Percentiles rank a stretch among this genome's conserved stretches.
Evolutionary conservation across 2,329 filamentous ascomycete genomes (phyloP).

Genomic region (Sphaerulina musiva): DNA sequence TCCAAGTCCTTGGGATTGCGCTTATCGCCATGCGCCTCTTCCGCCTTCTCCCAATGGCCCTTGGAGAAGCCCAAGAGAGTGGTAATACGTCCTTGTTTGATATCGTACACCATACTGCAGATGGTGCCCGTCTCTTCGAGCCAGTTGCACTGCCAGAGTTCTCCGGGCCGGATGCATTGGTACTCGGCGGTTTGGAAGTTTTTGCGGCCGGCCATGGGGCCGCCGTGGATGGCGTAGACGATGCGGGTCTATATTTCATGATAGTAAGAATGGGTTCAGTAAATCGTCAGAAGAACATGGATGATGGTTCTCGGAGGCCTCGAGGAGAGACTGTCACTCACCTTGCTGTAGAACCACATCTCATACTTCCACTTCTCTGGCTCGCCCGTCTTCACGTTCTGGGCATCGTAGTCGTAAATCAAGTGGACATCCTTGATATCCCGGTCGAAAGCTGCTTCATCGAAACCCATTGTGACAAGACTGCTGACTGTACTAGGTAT

Average conservation of each 20-base stretch:
- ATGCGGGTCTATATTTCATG: conserved; percentile 35
- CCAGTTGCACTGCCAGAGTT: conserved; percentile 57
- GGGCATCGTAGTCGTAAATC: conserved; percentile 52
- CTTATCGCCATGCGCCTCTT: conserved; percentile 52
- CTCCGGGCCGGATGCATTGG: conserved; percentile 52
- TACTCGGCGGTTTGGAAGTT: conserved; percentile 52
- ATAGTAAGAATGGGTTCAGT: background rate
- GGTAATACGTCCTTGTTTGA: conserved; percentile 44
- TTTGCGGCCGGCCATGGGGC: conserved; percentile 51
- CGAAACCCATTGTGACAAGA: conserved; percentile 7
- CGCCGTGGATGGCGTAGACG: conserved; percentile 55
- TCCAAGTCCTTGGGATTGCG: conserved; percentile 46
- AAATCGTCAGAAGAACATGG: no score
- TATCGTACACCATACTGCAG: conserved; percentile 52
- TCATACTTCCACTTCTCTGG: conserved; percentile 57
- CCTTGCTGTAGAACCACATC: conserved; percentile 49
- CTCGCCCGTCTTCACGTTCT: conserved; percentile 40
- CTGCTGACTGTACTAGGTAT: no score
- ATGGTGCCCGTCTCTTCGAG: conserved; percentile 56
- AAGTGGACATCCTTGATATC: conserved; percentile 51
- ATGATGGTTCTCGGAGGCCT: no score
- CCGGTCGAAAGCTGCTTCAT: conserved; percentile 37
- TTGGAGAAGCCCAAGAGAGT: conserved; percentile 51
- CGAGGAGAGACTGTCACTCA: conserved; percentile 25
- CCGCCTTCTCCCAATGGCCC: conserved; percentile 48